Conservation (phyloP, 169 alveolate species). For the Plasmodium chabaudi region DNA sequence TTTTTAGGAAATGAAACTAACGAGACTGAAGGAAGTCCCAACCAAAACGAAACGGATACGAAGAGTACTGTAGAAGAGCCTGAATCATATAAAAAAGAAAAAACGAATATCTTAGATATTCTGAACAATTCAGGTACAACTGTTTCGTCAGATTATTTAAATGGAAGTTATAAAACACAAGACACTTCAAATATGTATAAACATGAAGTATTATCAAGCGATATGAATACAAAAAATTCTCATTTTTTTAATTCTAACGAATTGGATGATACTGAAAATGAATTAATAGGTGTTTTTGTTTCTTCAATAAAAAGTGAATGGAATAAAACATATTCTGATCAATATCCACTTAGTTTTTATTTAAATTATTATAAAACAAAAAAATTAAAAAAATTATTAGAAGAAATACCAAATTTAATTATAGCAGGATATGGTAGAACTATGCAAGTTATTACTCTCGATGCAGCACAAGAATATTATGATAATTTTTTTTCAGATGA, state of each 20-base stretch:
- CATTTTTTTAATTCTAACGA: conserved; percentile 14
- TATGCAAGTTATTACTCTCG: conserved; percentile 79
- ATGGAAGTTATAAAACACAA: conserved; percentile 24
- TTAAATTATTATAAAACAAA: conserved; percentile 62
- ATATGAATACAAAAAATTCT: conserved; percentile 12
- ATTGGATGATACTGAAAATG: conserved; percentile 1
- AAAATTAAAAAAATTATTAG: conserved; percentile 75
- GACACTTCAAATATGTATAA: conserved; percentile 35
- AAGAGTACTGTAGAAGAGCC: background rate
- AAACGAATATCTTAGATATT: conserved; percentile 3
- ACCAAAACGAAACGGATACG: background rate
- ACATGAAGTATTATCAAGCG: conserved; percentile 12
- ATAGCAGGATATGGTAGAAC: conserved; percentile 79
- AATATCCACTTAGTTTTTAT: conserved; percentile 71
- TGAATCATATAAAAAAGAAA: background rate
- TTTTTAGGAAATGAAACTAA: background rate
- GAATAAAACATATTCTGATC: conserved; percentile 70
- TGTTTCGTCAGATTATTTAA: conserved; percentile 15
- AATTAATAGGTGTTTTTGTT: conserved; percentile 79
- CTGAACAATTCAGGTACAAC: conserved; percentile 26
- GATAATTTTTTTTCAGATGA: conserved; percentile 67
- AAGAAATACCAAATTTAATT: conserved; percentile 79
- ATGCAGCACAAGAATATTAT: conserved; percentile 74
- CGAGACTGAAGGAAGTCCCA: too few species aligned
- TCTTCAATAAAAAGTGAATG: conserved; percentile 82